These are phyloP conservation scores for Dissophora globulifera DNA, from an alignment of 192 early-diverging fungal species.

Conservation along the genomic window DNA sequence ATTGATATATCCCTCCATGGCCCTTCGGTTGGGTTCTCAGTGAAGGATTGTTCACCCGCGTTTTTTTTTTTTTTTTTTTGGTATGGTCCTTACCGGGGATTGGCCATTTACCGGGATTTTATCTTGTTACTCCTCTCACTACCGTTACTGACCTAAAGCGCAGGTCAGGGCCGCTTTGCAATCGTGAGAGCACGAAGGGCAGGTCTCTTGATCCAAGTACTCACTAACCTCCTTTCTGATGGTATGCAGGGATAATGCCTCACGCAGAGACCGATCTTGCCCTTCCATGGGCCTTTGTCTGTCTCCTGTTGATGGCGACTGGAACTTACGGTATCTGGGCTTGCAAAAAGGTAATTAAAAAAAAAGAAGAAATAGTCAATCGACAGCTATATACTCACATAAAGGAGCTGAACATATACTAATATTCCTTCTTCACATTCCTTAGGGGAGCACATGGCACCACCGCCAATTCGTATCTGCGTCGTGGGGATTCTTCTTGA, in stretches of 20 bases:
- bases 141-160: too few species aligned
- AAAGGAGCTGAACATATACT: too few species aligned
- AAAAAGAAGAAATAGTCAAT: background rate
- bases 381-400: too few species aligned
- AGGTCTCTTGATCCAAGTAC: background rate
- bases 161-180: too few species aligned
- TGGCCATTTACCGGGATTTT: too few species aligned
- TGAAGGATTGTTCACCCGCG: too few species aligned
- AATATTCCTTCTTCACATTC: background rate
- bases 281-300: slow-evolving; percentile 43
- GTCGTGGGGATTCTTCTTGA: slow-evolving; percentile 42
- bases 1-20: too few species aligned
- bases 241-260: slow-evolving; percentile 38
- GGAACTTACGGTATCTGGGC: slow-evolving; percentile 39
- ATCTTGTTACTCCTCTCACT: too few species aligned
- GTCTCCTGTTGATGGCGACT: slow-evolving; percentile 20
- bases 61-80: too few species aligned
- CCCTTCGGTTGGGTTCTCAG: too few species aligned
- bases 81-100: too few species aligned
- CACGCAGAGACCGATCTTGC: slow-evolving; percentile 36
- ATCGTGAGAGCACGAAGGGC: too few species aligned
- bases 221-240: background rate
- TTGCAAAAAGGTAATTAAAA: slow-evolving; percentile 11
- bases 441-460: slow-evolving; percentile 38
- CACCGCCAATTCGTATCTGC: slow-evolving; percentile 42